Percentiles rank a stretch among this genome's conserved stretches.
Evolutionary conservation across 108 stramenopile species (phyloP).

Genomic region (Conticribra guillardii): DNA sequence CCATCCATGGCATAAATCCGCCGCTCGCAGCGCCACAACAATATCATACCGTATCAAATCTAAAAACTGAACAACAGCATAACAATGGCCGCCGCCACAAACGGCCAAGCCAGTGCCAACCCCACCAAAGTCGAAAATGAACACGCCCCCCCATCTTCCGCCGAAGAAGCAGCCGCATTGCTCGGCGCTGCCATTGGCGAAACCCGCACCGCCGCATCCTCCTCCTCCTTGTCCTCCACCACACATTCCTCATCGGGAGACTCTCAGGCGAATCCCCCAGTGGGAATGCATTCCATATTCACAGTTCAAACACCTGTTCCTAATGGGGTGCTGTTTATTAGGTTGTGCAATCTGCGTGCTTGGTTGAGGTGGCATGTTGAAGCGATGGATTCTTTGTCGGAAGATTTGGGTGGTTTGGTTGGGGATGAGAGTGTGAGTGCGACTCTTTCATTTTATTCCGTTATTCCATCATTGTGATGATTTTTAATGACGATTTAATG

Average conservation of each 20-base stretch:
- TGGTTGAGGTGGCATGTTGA: constrained; percentile 63
- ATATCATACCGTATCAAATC: no score
- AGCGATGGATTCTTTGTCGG: constrained; percentile 20
- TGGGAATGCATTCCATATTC: constrained; percentile 85
- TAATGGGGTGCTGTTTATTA: constrained; percentile 61
- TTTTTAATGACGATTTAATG: no score
- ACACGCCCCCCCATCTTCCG: constrained; percentile 64
- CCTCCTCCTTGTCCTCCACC: constrained; percentile 1
- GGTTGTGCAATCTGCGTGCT: constrained; percentile 65
- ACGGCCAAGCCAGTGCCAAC: not conserved
- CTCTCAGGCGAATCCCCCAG: constrained; percentile 64
- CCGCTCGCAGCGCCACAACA: no score
- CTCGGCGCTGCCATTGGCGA: constrained; percentile 65
- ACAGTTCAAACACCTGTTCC: constrained; percentile 67
- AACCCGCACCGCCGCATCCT: constrained; percentile 48
- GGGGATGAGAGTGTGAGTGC: constrained; percentile 22
- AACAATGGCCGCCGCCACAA: not conserved
- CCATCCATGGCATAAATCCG: not conserved
- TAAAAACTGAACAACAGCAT: no score
- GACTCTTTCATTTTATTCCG: not conserved
- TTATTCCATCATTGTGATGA: not conserved
- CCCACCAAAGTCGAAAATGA: constrained; percentile 16
- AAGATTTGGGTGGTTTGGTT: constrained; percentile 3
- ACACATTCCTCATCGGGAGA: not conserved
- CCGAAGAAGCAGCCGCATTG: constrained; percentile 85